These are phyloP conservation scores for Immersiella caudata DNA, from an alignment of 495 filamentous ascomycete genomes.

Conservation along the genomic window DNA sequence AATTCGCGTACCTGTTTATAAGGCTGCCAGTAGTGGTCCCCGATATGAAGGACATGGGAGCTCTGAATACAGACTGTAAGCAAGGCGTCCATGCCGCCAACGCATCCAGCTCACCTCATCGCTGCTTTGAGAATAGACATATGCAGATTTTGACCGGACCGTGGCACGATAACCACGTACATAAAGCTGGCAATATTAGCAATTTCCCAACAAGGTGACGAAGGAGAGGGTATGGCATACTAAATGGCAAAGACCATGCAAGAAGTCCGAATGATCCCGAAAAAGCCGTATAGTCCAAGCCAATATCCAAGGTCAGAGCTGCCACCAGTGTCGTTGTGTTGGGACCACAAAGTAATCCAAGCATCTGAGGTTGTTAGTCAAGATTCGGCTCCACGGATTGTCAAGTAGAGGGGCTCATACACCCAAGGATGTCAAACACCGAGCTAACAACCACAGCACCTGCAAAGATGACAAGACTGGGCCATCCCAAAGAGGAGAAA, in stretches of 20 bases:
- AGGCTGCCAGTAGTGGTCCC: slow-evolving; percentile 8
- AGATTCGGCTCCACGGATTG: neutral
- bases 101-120: neutral
- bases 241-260: slow-evolving; percentile 14
- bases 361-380: neutral
- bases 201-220: neutral
- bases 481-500: slow-evolving; percentile 14
- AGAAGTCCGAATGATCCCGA: slow-evolving; percentile 1
- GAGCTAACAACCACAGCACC: neutral
- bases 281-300: slow-evolving; percentile 16
- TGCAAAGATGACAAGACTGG: slow-evolving; percentile 3
- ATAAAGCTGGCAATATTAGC: slow-evolving; percentile 12
- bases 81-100: neutral
- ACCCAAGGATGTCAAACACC: neutral
- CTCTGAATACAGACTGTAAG: neutral
- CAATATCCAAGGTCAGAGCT: slow-evolving; percentile 12
- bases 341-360: slow-evolving; percentile 16
- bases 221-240: neutral
- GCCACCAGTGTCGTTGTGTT: slow-evolving; percentile 2
- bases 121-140: slow-evolving; percentile 4
- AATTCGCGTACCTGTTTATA: slow-evolving; percentile 3
- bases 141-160: slow-evolving; percentile 13
- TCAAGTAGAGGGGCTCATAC: neutral
- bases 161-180: slow-evolving; percentile 14
- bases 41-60: slow-evolving; percentile 14